Base-by-base conservation (phyloP, 2,329 filamentous ascomycete genomes). In the Xylariaceae sp. region DNA sequence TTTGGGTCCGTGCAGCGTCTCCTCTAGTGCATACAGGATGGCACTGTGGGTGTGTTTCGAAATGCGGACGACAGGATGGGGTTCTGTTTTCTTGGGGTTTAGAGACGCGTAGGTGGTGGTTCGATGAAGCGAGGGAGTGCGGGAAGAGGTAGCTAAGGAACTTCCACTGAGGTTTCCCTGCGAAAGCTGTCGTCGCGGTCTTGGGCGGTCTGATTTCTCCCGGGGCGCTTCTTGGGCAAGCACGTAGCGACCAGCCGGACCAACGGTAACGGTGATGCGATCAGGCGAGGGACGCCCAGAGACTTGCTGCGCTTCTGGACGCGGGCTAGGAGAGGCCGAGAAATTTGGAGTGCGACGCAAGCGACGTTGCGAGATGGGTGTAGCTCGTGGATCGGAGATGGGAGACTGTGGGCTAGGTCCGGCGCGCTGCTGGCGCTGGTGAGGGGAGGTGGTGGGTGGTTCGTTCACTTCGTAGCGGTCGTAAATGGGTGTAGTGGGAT, bases 21-120 rank as follows among this genome's bases (percentile, higher is more conserved):
- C 89, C 71, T 97, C 90, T 43, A 97, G 79, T 29, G 89, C 82
- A 72, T 87, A 97, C 55, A 95, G 83, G 61, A 98, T 90, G 29
- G 93, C 91, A 64, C 86, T 87, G 50, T 88, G 87, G 35, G 89
- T 95, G 51, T 87, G 82, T 54, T 81, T 84, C 36, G 89, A 95
- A 64, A 96, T 83, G 57, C 80, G 81, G 47, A 75, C 62, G 40
- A 68, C 66, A 6, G 71, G 69, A 48, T 76, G 72, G 32, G 69
- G 64, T 40, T 67, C 62, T 38, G 63, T 57, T 45, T 51, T 61
- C 41, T 64, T 53, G 41, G 56, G 46, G 47, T 58, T 55, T 24
- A 58, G 54, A 46, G 61, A 62, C 46, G 59, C 55, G 37, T 46
- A 47, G 41, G 44, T 39, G 37, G 55, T 31, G 50, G 52, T 44